Conservation (phyloP, 257 asterid genomes). For the Nicotiana knightiana region DNA sequence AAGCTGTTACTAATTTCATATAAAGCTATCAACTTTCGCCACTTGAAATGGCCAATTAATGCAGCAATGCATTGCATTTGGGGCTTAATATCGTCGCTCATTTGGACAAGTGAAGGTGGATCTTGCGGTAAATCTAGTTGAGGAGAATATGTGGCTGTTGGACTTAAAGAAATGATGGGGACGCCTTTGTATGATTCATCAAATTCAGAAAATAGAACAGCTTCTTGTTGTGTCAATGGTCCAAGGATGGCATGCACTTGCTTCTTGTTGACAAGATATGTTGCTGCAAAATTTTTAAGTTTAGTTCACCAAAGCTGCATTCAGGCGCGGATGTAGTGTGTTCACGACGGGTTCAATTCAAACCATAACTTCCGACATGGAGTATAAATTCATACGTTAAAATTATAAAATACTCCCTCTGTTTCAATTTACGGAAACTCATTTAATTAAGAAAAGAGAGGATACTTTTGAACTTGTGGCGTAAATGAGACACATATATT, state of each 20-base stretch:
- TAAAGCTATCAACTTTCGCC: conserved; percentile 43
- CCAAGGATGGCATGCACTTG: conserved; percentile 42
- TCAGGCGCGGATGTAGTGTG: too few relatives aligned
- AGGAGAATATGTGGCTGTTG: conserved; percentile 22
- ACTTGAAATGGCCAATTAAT: conserved; percentile 38
- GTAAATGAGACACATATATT: too few relatives aligned
- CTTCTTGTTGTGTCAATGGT: conserved; percentile 40
- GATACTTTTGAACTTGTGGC: too few relatives aligned
- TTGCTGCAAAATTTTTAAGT: conserved; percentile 25
- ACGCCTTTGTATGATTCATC: conserved; percentile 4
- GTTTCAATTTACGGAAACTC: too few relatives aligned
- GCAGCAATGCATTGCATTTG: conserved; percentile 45
- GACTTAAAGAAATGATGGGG: conserved; percentile 35
- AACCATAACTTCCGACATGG: too few relatives aligned
- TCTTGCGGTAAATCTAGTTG: not conserved
- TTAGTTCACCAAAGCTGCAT: not conserved
- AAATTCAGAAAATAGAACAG: conserved; percentile 29
- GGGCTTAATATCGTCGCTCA: conserved; percentile 19
- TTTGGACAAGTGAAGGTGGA: conserved; percentile 21
- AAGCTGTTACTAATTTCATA: conserved; percentile 28
- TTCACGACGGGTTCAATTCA: too few relatives aligned
- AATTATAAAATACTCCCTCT: too few relatives aligned
- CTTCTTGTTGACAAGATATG: conserved; percentile 25
- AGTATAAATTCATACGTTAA: too few relatives aligned
- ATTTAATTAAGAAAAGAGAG: too few relatives aligned